Base-by-base conservation (phyloP, 768 basidiomycete genomes). In the Russula earlei region DNA sequence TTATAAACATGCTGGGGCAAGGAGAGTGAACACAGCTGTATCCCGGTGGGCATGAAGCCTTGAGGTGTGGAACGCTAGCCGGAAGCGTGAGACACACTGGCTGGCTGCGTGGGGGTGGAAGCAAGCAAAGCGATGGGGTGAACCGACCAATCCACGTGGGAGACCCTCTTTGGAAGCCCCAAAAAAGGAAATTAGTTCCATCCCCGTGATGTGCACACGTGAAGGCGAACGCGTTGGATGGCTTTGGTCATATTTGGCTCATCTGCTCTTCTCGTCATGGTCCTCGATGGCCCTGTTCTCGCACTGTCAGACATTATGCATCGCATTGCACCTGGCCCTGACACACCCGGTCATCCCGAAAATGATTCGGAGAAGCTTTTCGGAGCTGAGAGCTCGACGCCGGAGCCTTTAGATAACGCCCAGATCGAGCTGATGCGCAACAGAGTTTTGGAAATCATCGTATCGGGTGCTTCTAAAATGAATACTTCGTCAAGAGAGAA, bases 251-350 rank as follows among this genome's bases (percentile, higher is more conserved):
- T 63, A 45, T 63, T 62, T 63, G 62, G 42, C 34, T 66, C 66
- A 29, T 47, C 52, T 43, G 56, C 54, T 27, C 45, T 45, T 41
- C 43, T 38, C 53, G 52, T 33, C 52, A 72, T 73, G 69, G 66
- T 59, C 54, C 63, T 66, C 15, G 75, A 72, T 49, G 67, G 56
- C 22, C 73, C 72, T 5, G 66, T 73, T 9, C 72, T 82, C 25
- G 71, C 74, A 7, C 70, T 84, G 44, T 78, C 77, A 34, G 82
- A 83, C 59, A 77, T 81, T 40, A 74, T 82, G 54, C 77, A 79
- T 56, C 63, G 73, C 31, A 73, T 77, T 67, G 78, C 81, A 11
- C 76, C 80, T 4, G 75, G 77, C 1, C 81, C 79, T 49, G 11
- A 20, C 22, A 66, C 68, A 0, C 17, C 54, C 5, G 72, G 74